Conservation (phyloP, 352 stramenopile species). For the Phytophthora vignae region DNA sequence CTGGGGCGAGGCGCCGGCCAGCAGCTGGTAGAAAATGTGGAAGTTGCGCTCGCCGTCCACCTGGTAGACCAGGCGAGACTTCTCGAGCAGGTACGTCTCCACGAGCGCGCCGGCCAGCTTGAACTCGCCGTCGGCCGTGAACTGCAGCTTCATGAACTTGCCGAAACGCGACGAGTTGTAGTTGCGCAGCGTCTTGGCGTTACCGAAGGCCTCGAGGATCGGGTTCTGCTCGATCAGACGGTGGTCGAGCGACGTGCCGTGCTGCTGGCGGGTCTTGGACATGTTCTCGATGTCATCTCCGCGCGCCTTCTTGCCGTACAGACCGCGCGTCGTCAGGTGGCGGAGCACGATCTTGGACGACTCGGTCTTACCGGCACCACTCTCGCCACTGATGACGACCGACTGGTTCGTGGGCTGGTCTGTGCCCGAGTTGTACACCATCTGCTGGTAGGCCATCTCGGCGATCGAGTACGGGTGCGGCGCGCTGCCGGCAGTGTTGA, state of each 20-base stretch:
- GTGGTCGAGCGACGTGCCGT: conserved; percentile 77
- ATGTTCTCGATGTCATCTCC: conserved; percentile 76
- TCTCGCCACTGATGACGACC: conserved; percentile 89
- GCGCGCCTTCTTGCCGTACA: conserved; percentile 88
- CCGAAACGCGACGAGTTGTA: conserved; percentile 96
- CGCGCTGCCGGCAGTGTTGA: conserved; percentile 73
- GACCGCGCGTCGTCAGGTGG: conserved; percentile 85
- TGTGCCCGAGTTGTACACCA: conserved; percentile 89
- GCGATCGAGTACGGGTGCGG: conserved; percentile 90
- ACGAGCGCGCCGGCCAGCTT: conserved; percentile 88
- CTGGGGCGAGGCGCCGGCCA: conserved; percentile 65
- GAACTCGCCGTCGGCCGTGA: conserved; percentile 88
- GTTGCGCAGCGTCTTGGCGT: conserved; percentile 95
- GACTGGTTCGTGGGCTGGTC: conserved; percentile 90
- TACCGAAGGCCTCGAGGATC: conserved; percentile 96
- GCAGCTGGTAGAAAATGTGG: conserved; percentile 96
- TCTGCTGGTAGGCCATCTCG: conserved; percentile 93
- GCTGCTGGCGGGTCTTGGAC: conserved; percentile 56
- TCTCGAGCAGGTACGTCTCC: conserved; percentile 91
- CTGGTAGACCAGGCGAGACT: conserved; percentile 90
- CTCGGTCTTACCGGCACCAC: conserved; percentile 91
- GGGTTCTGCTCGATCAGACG: conserved; percentile 93
- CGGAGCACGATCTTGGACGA: conserved; percentile 92
- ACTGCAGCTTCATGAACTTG: conserved; percentile 97
- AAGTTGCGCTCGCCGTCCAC: conserved; percentile 95